Evolutionary conservation across 768 basidiomycete genomes (phyloP).

Genomic region (Termitomyces sp.): DNA sequence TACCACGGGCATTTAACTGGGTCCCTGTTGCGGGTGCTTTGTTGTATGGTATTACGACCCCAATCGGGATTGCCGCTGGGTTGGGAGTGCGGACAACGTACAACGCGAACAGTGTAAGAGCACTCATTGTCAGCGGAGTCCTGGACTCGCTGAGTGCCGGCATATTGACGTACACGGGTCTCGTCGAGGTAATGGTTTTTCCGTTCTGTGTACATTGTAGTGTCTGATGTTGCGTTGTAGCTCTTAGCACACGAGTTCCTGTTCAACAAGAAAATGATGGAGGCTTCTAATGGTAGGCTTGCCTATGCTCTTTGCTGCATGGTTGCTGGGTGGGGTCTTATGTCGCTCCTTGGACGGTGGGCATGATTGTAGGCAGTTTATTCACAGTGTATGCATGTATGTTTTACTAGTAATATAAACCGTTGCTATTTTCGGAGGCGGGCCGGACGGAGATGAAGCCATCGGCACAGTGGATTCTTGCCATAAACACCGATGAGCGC

Average conservation of each 20-base stretch:
- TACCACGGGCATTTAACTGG: constrained; percentile 49
- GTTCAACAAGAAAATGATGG: constrained; percentile 82
- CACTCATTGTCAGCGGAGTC: constrained; percentile 78
- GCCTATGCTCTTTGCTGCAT: constrained; percentile 72
- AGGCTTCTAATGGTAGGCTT: constrained; percentile 59
- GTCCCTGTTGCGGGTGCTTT: constrained; percentile 56
- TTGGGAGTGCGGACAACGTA: constrained; percentile 73
- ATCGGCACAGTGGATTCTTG: background rate
- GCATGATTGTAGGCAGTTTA: constrained; percentile 39
- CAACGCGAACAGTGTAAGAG: constrained; percentile 72
- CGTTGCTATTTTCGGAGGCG: background rate
- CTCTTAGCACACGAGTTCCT: constrained; percentile 93
- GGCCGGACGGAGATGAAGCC: constrained; percentile 1
- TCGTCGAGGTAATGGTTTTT: constrained; percentile 11
- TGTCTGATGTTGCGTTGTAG: constrained; percentile 25
- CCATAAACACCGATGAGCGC: constrained; percentile 2
- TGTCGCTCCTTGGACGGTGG: constrained; percentile 90
- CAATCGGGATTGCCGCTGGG: constrained; percentile 83
- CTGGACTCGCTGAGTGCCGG: constrained; percentile 85
- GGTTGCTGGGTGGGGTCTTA: constrained; percentile 78
- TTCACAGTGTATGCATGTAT: background rate
- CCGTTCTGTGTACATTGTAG: background rate
- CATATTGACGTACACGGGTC: constrained; percentile 76
- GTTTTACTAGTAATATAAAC: background rate
- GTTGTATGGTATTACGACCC: constrained; percentile 74